phyloP scores from a whole-genome alignment of 495 filamentous ascomycete genomes.

The Bryoglossum gracile region DNA sequence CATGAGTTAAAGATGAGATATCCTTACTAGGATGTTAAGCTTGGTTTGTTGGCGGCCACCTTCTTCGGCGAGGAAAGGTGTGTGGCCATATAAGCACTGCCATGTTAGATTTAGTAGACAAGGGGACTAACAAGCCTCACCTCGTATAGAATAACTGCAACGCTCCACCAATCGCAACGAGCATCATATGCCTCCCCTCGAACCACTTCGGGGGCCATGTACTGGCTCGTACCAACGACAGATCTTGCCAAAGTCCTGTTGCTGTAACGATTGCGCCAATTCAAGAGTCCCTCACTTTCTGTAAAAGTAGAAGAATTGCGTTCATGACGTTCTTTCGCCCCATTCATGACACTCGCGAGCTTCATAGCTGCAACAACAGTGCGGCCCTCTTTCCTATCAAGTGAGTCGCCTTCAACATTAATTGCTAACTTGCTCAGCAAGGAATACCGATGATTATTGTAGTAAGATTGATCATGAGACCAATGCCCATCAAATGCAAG shows the following conservation, averaged over 20 bases:
- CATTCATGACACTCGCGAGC: slow-evolving; percentile 38
- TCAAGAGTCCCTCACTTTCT: slow-evolving; percentile 49
- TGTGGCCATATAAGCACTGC: slow-evolving; percentile 80
- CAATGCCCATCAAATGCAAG: slow-evolving; percentile 92
- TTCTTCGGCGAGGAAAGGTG: slow-evolving; percentile 79
- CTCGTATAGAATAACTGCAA: slow-evolving; percentile 88
- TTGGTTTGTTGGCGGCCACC: slow-evolving; percentile 68
- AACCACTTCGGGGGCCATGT: slow-evolving; percentile 94
- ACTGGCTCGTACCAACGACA: slow-evolving; percentile 93
- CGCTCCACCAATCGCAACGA: slow-evolving; percentile 94
- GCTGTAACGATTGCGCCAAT: slow-evolving; percentile 71
- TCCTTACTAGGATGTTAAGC: slow-evolving; percentile 64
- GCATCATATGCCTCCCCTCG: slow-evolving; percentile 79
- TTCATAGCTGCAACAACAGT: slow-evolving; percentile 40
- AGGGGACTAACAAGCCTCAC: slow-evolving; percentile 28
- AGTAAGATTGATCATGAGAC: slow-evolving; percentile 83
- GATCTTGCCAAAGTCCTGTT: slow-evolving; percentile 70
- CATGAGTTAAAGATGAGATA: not conserved
- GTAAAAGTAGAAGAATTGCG: slow-evolving; percentile 10
- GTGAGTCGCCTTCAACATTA: slow-evolving; percentile 62
- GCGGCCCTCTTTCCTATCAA: slow-evolving; percentile 51
- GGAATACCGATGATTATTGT: slow-evolving; percentile 70
- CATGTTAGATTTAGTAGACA: not conserved
- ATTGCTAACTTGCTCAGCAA: slow-evolving; percentile 71
- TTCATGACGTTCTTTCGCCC: slow-evolving; percentile 44